Conservation (phyloP, 2,329 filamentous ascomycete genomes). For the Clonostachys byssicola region DNA sequence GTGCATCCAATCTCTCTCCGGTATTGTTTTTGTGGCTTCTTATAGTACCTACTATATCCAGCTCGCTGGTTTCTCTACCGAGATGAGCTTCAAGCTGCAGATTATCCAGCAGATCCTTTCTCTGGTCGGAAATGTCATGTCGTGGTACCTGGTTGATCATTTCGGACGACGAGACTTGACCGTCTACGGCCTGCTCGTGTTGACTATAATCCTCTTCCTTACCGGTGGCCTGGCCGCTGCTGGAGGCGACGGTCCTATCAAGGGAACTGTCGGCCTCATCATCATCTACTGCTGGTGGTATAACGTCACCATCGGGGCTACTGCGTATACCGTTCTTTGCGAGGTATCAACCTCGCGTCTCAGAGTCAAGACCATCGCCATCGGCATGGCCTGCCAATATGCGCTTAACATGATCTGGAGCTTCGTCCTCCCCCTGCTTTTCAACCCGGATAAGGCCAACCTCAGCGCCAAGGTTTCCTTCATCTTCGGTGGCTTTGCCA, state of each 20-base stretch:
- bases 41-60: slow-evolving; percentile 37
- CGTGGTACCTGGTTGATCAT: slow-evolving; percentile 28
- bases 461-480: slow-evolving; percentile 32
- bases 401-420: slow-evolving; percentile 31
- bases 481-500: slow-evolving; percentile 25
- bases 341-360: slow-evolving; percentile 31
- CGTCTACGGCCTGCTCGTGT: slow-evolving; percentile 33
- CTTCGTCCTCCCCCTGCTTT: slow-evolving; percentile 36
- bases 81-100: slow-evolving; percentile 28
- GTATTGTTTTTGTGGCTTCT: slow-evolving; percentile 26
- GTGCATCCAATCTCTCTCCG: slow-evolving; percentile 25
- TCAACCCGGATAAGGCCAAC: slow-evolving; percentile 30
- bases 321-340: slow-evolving; percentile 34
- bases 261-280: slow-evolving; percentile 10
- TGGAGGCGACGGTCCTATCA: slow-evolving; percentile 22
- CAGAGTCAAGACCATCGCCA: slow-evolving; percentile 27
- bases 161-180: slow-evolving; percentile 33
- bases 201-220: slow-evolving; percentile 26
- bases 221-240: slow-evolving; percentile 33
- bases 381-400: slow-evolving; percentile 29
- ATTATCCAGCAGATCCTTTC: slow-evolving; percentile 24
- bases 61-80: slow-evolving; percentile 29
- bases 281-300: slow-evolving; percentile 33
- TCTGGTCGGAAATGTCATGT: slow-evolving; percentile 28
- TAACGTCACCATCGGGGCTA: slow-evolving; percentile 34